Base-by-base conservation (phyloP, 208 protist species). In the Trichomonas gallinae region DNA sequence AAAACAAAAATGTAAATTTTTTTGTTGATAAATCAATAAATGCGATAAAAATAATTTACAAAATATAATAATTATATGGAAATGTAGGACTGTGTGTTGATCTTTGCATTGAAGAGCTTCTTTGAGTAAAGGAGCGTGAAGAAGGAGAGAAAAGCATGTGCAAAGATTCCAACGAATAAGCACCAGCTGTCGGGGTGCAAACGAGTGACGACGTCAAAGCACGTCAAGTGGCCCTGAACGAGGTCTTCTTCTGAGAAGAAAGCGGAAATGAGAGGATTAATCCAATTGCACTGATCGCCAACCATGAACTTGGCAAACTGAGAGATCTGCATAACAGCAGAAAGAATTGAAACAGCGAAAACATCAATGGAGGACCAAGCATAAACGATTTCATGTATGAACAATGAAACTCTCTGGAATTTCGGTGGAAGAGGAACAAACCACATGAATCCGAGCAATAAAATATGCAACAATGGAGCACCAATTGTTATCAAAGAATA, bases 311-410 rank as follows among this genome's bases (percentile, higher is more conserved):
- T 97, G 0, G 99, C 97, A 96, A 99, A 99, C 93, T 98, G 98
- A 13, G 98, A 97, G 10, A 99, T 96, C 97, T 99, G 98, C 36
- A 99, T 93, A 9, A 99, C 97, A 0, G 98, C 98, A 23, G 98
- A 98, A 36, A 99, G 72, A 96, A 98, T 98, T n/a, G 98, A 98
- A 10, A 99, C 49, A 23, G 99, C 91, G 96, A 99, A 97, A 0
- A 98, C 98, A 93, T 99, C 98, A 2, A 98, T 96, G 0, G 97
- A 98, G 38, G 97, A 98, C 98, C 98, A 99, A 63, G 98, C 98
- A n/a, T 98, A 97, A 8, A 99, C 45, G 36, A 98, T 97, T 96
- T 98, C 98, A 17, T 1, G 2, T n/a, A 17, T 40, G 4, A 44
- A 0, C 3, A 46, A 89, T 3, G 23, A 46, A 0, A 6, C 4